These are phyloP conservation scores for Aspergillus calidoustus DNA, from an alignment of 2,329 filamentous ascomycete genomes.

Conservation along the genomic window DNA sequence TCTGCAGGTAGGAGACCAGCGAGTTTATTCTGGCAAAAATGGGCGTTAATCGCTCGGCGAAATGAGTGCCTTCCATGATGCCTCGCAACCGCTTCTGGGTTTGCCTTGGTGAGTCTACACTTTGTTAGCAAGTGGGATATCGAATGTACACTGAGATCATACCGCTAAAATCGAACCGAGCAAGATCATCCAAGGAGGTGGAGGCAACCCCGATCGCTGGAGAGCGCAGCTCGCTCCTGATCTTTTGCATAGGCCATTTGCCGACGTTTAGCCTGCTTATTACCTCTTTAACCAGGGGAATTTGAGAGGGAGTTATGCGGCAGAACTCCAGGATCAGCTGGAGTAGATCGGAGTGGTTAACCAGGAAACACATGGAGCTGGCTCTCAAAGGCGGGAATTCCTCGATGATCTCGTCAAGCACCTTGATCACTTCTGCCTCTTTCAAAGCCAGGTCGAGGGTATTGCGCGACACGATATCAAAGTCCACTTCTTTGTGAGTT, in stretches of 20 bases:
- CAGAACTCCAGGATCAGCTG: constrained; percentile 90
- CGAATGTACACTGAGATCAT: constrained; percentile 56
- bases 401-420: constrained; percentile 85
- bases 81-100: constrained; percentile 67
- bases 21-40: constrained; percentile 78
- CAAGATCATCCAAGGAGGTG: constrained; percentile 87
- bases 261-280: constrained; percentile 86
- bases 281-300: constrained; percentile 76
- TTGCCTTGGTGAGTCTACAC: constrained; percentile 71
- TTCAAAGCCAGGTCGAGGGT: constrained; percentile 82
- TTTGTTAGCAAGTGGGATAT: constrained; percentile 45
- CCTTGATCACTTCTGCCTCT: constrained; percentile 92
- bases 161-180: constrained; percentile 89
- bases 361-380: constrained; percentile 80
- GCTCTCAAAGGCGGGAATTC: constrained; percentile 76
- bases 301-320: constrained; percentile 70
- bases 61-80: constrained; percentile 60
- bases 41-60: constrained; percentile 55
- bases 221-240: constrained; percentile 80
- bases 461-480: constrained; percentile 88
- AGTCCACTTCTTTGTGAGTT: constrained; percentile 88
- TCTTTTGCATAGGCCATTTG: constrained; percentile 79
- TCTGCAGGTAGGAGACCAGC: constrained; percentile 75
- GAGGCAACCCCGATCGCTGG: constrained; percentile 80
- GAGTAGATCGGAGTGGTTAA: constrained; percentile 86